Conservation (phyloP, 495 filamentous ascomycete species). For the Aspergillus diversus region DNA sequence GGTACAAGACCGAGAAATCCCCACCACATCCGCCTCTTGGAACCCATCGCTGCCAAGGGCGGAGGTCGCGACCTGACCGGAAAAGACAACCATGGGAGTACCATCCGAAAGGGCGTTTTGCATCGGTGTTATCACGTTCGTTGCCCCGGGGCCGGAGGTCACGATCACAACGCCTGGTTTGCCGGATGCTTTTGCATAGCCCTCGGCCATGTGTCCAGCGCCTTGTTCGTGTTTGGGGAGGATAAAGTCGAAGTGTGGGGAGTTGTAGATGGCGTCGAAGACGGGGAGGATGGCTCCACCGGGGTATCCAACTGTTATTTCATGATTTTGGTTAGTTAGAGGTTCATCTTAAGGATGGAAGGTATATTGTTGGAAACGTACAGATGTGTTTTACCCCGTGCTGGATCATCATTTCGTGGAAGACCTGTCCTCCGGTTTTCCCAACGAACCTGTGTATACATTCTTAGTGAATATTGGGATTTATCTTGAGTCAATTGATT, state of each 20-base stretch:
- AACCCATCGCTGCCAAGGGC: conserved; percentile 63
- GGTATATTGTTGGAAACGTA: conserved; percentile 47
- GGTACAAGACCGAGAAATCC: conserved; percentile 62
- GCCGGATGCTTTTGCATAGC: conserved; percentile 62
- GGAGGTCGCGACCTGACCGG: conserved; percentile 59
- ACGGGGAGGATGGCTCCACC: conserved; percentile 54
- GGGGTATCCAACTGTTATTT: conserved; percentile 44
- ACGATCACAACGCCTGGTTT: conserved; percentile 66
- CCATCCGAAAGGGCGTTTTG: conserved; percentile 65
- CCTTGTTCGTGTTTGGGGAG: conserved; percentile 66
- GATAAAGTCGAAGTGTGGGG: conserved; percentile 63
- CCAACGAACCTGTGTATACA: conserved; percentile 74
- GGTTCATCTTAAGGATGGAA: background rate
- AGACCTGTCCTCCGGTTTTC: conserved; percentile 92
- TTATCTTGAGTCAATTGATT: conserved; percentile 13
- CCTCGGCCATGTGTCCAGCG: conserved; percentile 69
- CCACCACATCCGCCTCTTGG: conserved; percentile 65
- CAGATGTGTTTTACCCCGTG: conserved; percentile 90
- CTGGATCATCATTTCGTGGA: conserved; percentile 98
- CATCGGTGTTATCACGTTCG: conserved; percentile 65
- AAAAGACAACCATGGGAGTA: conserved; percentile 65
- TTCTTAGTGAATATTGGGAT: conserved; percentile 3
- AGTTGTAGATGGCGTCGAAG: conserved; percentile 68
- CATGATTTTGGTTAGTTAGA: conserved; percentile 3
- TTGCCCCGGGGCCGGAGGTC: conserved; percentile 66